Percentiles rank a stretch among this genome's conserved stretches.
Evolutionary conservation across 2,329 filamentous ascomycete species (phyloP).

Genomic region (Aspergillus sp.): DNA sequence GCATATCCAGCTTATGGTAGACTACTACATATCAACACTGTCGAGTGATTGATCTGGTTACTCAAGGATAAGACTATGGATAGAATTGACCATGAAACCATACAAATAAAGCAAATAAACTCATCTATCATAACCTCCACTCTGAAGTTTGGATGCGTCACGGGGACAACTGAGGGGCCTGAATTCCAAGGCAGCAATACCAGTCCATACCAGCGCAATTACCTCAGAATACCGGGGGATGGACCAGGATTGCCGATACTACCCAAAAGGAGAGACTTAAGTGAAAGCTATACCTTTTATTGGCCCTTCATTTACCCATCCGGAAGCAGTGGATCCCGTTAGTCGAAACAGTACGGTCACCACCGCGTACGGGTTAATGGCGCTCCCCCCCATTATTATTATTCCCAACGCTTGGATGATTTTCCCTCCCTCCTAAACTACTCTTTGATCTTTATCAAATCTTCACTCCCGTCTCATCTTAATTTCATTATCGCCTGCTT

Average conservation of each 20-base stretch:
- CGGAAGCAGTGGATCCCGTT: constrained; percentile 8
- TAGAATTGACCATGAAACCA: too few species aligned
- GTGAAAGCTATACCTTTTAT: background rate
- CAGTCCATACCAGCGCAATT: background rate
- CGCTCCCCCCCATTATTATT: constrained; percentile 2
- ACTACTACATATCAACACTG: too few species aligned
- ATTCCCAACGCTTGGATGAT: constrained; percentile 15
- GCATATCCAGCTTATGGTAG: too few species aligned
- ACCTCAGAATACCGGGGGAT: constrained; percentile 18
- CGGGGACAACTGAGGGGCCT: constrained; percentile 9
- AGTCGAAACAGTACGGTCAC: constrained; percentile 9
- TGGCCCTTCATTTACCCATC: constrained; percentile 2
- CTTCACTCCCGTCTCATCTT: constrained; percentile 1
- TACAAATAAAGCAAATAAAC: too few species aligned
- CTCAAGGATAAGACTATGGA: too few species aligned
- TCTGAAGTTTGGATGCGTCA: constrained; percentile 5
- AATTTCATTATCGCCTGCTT: constrained; percentile 10
- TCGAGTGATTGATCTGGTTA: too few species aligned
- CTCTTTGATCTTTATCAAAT: constrained; percentile 6
- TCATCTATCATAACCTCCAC: too few species aligned
- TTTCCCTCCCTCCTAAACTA: constrained; percentile 12
- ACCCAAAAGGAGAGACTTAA: background rate
- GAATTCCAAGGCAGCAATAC: constrained; percentile 15
- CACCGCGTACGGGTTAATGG: constrained; percentile 1
- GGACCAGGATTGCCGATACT: constrained; percentile 6